Evolutionary conservation across 768 basidiomycete species (phyloP).

Genomic region (Steccherinum ochraceum): DNA sequence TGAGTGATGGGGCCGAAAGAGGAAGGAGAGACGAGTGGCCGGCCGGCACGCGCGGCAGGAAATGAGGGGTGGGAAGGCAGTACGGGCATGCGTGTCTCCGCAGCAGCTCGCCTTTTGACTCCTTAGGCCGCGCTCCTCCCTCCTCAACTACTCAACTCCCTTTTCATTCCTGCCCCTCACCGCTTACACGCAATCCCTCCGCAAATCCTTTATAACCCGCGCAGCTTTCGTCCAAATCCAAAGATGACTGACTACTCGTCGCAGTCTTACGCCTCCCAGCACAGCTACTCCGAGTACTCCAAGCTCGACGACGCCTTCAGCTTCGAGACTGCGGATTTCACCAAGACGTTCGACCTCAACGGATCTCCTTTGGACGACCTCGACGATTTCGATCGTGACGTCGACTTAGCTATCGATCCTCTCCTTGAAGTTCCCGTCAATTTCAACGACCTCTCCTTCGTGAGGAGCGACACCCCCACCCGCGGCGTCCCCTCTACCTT

Average conservation of each 20-base stretch:
- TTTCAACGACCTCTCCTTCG: slow-evolving; percentile 45
- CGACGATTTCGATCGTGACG: slow-evolving; percentile 67
- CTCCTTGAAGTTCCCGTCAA: slow-evolving; percentile 45
- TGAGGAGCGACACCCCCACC: slow-evolving; percentile 56
- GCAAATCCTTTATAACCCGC: slow-evolving; percentile 3
- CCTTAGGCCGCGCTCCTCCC: slow-evolving; percentile 3
- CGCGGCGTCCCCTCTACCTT: slow-evolving; percentile 73
- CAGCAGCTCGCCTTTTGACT: slow-evolving; percentile 9
- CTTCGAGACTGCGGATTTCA: slow-evolving; percentile 10
- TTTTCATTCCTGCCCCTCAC: slow-evolving; percentile 11
- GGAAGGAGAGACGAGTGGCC: neutral
- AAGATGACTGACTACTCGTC: slow-evolving; percentile 9
- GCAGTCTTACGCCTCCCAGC: slow-evolving; percentile 7
- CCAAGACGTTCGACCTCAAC: slow-evolving; percentile 11
- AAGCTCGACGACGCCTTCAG: slow-evolving; percentile 7
- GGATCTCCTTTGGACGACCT: slow-evolving; percentile 14
- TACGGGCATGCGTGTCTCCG: slow-evolving; percentile 8
- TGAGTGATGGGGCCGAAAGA: no score
- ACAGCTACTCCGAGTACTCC: neutral
- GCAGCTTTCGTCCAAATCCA: neutral
- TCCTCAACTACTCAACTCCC: slow-evolving; percentile 5
- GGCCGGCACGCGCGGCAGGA: no score
- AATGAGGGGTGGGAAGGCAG: neutral
- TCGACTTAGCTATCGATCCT: slow-evolving; percentile 31
- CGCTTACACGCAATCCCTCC: slow-evolving; percentile 9